Conservation (phyloP, 352 stramenopile genomes). For the Thalassiosira ordinaria region DNA sequence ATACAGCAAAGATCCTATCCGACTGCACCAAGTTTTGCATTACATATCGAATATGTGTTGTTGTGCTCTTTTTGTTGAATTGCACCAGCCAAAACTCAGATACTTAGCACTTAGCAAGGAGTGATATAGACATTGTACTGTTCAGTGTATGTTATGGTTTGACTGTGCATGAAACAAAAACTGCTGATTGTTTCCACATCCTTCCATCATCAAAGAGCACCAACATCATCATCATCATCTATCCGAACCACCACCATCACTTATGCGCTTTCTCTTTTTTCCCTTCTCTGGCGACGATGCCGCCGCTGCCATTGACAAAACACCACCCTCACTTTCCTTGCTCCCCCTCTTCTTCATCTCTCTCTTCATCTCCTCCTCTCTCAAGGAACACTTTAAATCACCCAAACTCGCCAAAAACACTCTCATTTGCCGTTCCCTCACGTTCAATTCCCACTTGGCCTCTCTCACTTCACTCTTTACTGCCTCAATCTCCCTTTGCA, state of each 20-base stretch:
- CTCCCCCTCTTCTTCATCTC: conserved; percentile 3
- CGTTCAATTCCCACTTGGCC: conserved; percentile 29
- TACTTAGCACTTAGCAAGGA: too few relatives aligned
- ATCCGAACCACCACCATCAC: not conserved
- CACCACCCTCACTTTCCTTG: not conserved
- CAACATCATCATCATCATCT: not conserved
- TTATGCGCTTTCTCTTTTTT: conserved; percentile 7
- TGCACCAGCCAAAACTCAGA: too few relatives aligned
- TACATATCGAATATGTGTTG: too few relatives aligned
- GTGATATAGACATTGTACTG: too few relatives aligned
- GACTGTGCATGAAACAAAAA: too few relatives aligned
- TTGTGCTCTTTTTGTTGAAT: too few relatives aligned
- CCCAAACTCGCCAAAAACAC: conserved; percentile 42
- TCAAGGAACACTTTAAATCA: conserved; percentile 41
- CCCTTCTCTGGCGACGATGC: not conserved
- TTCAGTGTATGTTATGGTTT: too few relatives aligned
- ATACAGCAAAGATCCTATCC: too few relatives aligned
- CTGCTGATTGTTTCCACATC: too few relatives aligned
- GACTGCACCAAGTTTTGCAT: too few relatives aligned
- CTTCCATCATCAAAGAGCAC: not conserved
- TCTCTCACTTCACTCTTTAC: conserved; percentile 27
- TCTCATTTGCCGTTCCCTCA: conserved; percentile 45
- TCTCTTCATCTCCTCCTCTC: conserved; percentile 35
- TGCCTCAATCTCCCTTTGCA: conserved; percentile 30
- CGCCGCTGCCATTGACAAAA: not conserved